Percentiles rank a stretch among this genome's conserved stretches.
These are phyloP conservation scores for Aspergillus costaricaensis DNA, from an alignment of 2,329 filamentous ascomycete species.

Conservation along the genomic window DNA sequence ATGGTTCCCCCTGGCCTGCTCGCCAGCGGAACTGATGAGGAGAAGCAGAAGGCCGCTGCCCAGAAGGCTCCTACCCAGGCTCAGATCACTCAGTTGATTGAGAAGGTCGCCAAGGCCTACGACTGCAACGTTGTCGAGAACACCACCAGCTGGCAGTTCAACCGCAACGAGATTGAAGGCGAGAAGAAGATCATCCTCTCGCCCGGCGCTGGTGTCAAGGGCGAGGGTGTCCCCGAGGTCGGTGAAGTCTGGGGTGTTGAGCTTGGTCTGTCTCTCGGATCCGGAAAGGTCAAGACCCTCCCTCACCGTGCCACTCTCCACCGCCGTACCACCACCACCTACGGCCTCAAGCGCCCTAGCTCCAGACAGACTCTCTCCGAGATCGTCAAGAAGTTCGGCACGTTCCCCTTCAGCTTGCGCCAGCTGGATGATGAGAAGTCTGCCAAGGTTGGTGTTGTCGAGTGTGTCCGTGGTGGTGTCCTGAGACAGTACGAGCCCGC, in stretches of 20 bases:
- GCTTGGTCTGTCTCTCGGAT: conserved; percentile 85
- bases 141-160: conserved; percentile 96
- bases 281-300: conserved; percentile 91
- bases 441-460: conserved; percentile 92
- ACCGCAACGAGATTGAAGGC: conserved; percentile 95
- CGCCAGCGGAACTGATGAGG: conserved; percentile 81
- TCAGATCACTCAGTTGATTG: conserved; percentile 82
- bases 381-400: conserved; percentile 95
- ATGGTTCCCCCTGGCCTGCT: conserved; percentile 90
- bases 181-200: conserved; percentile 97
- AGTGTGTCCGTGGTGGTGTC: conserved; percentile 90
- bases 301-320: conserved; percentile 88
- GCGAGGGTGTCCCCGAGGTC: conserved; percentile 83
- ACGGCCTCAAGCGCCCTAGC: conserved; percentile 89
- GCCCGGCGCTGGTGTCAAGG: conserved; percentile 77
- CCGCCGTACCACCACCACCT: conserved; percentile 87
- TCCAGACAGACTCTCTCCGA: conserved; percentile 91
- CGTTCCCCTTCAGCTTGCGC: conserved; percentile 95
- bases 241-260: conserved; percentile 98
- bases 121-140: conserved; percentile 93
- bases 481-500: conserved; percentile 95
- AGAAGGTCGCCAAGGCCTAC: conserved; percentile 89
- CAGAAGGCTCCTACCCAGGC: conserved; percentile 81
- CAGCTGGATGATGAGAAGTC: conserved; percentile 96
- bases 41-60: conserved; percentile 86